Base-by-base conservation (phyloP, 2,329 filamentous ascomycete species). In the Bipolaris zeicola region DNA sequence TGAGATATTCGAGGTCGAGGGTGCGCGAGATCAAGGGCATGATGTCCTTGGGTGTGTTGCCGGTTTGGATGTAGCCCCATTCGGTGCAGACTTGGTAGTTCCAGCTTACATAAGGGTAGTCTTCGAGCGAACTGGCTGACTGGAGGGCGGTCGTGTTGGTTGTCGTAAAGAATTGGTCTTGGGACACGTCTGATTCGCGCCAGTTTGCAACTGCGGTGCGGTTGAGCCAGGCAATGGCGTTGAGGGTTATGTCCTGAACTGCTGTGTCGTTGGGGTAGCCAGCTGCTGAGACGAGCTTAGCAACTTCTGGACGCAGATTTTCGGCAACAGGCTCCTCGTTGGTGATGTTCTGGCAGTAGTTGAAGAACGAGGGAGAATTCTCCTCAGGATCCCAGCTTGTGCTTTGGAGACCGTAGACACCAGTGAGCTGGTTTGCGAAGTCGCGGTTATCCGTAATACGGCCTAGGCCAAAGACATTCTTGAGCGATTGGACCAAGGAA, bases 11-110 rank as follows among this genome's bases (percentile, higher is more conserved):
- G 1, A 92, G 66, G 59, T 87, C 84, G 34, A 91, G 80, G 3
- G 86, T 81, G 13, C 91, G 87, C 0, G 91, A 94, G 47, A 95
- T 80, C 5, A 96, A 75, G 0, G 91, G 88, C 1, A 88, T 82
- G 51, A 87, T 82, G 55, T 84, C 78, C 0, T 78, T 66, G 0
- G 91, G 91, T 0, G 87, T 86, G 24, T 85, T 87, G 45, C 91
- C 91, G 0, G 89, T 91, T 62, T 88, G 84, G 47, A 93, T 85
- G 76, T 86, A 95, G 8, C 91, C 91, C 90, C 90, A 95, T 82
- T 71, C 69, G 41, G 61, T 66, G 60, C 68, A 70, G 53, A 82
- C 82, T 67, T 86, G 85, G 65, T 87, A 88, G 16, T 77, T 73
- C 86, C 86, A 88, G 52, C 73, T 72, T 24, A 80, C 57, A 8